Base-by-base conservation (phyloP, 164 flowering plant genomes). In the Nelumbo lutea region DNA sequence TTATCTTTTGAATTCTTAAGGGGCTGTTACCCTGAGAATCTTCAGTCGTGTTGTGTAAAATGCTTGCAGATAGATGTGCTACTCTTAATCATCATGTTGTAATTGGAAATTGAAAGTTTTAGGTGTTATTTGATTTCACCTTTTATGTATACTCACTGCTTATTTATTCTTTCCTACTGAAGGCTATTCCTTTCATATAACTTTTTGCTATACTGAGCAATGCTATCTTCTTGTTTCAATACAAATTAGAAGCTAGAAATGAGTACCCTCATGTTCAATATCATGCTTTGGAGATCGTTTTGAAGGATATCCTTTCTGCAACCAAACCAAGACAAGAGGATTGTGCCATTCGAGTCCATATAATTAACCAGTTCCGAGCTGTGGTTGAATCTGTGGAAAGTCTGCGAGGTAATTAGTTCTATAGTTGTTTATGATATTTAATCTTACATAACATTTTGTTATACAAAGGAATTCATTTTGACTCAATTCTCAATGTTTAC, bases 261-360 rank as follows among this genome's bases (percentile, higher is more conserved):
- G 90, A 81, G 66, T 70, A 44, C 76, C 27, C 76, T 13, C 11
- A 50, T 50, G 53, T 8, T 50, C 53, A 9, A 50, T 50, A 50
- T 64, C 61, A 48, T 66, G 39, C 67, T 58, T 69, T 91, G 84
- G 96, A 90, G 70, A 41, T 9, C 50, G 52, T 73, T 44, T 70
- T 90, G 8, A 67, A 56, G 55, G 85, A 90, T 6, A 77, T 90
- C 46, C 91, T 95, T 69, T 43, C 5, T 41, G 77, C 61, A 10
- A 66, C 90, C 70, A 79, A 79, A 66, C 98, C 98, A 59, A 59
- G 45, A 42, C 76, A 75, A 13, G 85, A 80, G 10, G 98, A 91
- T 72, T 76, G 80, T 76, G 42, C 8, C 5, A 66, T 45, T n/a
- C 78, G 97, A 53, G 6, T 63, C 46, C 76, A 57, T 42, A 44